A percentile compares a stretch with the other conserved stretches of the same genome.
Evolutionary conservation across 225 moss, liverwort and hornwort species (phyloP).

Genomic region (Climacium dendroides): DNA sequence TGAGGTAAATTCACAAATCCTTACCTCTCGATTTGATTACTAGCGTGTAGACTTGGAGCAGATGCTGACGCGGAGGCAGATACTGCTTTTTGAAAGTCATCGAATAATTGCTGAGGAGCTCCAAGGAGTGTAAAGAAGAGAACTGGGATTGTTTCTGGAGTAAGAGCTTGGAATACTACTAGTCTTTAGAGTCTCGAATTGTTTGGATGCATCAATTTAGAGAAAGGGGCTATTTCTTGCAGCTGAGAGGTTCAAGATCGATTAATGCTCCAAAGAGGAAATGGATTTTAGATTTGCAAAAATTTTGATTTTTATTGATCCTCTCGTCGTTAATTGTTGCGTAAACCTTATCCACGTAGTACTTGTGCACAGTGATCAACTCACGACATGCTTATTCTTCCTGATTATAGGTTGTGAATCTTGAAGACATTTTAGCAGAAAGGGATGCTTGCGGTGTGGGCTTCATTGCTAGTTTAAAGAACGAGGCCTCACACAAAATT

Average conservation of each 20-base stretch:
- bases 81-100: neutral
- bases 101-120: neutral
- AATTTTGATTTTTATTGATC: neutral
- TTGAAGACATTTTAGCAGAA: conserved; percentile 76
- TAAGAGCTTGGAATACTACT: neutral
- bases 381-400: neutral
- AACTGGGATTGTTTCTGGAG: neutral
- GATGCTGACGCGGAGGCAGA: neutral
- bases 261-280: neutral
- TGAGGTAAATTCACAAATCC: neutral
- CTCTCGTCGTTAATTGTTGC: neutral
- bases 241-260: neutral
- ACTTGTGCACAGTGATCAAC: neutral
- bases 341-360: neutral
- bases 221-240: neutral
- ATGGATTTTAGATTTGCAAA: neutral
- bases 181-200: neutral
- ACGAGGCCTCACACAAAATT: conserved; percentile 50
- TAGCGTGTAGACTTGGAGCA: neutral
- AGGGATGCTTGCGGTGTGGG: conserved; percentile 85
- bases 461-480: conserved; percentile 75
- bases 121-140: neutral
- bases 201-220: neutral
- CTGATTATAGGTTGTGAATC: conserved; percentile 39
- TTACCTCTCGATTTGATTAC: neutral